phyloP scores from a whole-genome alignment of 257 asterid species.

The Voacanga thouarsii region DNA sequence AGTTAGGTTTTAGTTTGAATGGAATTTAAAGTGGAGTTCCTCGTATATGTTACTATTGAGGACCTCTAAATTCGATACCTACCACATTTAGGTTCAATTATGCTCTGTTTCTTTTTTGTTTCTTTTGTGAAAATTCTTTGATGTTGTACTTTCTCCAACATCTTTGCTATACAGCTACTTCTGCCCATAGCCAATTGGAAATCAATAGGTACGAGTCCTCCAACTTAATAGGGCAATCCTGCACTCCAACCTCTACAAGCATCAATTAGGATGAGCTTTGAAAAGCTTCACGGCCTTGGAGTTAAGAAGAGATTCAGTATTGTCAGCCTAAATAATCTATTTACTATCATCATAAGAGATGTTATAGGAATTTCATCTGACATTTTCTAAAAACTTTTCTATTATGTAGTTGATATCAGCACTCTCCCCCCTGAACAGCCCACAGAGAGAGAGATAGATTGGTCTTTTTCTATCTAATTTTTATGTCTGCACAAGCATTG shows the following conservation, averaged over 20 bases:
- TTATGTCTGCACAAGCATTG: background rate
- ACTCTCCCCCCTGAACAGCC: background rate
- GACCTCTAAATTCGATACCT: background rate
- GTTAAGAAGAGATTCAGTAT: background rate
- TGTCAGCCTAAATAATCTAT: background rate
- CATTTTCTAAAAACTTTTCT: background rate
- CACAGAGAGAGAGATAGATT: background rate
- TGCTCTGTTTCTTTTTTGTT: background rate
- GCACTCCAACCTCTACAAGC: background rate
- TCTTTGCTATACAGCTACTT: background rate
- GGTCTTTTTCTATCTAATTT: background rate
- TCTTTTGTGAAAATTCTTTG: background rate
- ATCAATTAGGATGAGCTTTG: background rate
- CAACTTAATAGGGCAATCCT: background rate
- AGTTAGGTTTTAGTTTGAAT: background rate
- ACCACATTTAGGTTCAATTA: background rate
- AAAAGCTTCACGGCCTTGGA: background rate
- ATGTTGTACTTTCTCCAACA: background rate
- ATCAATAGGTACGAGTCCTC: background rate
- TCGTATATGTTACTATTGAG: background rate
- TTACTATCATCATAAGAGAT: background rate
- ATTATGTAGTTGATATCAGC: background rate
- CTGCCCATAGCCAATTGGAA: background rate
- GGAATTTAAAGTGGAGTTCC: background rate
- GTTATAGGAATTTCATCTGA: background rate